These are phyloP conservation scores for Cyathus striatus DNA, from an alignment of 768 basidiomycete genomes.

Conservation along the genomic window DNA sequence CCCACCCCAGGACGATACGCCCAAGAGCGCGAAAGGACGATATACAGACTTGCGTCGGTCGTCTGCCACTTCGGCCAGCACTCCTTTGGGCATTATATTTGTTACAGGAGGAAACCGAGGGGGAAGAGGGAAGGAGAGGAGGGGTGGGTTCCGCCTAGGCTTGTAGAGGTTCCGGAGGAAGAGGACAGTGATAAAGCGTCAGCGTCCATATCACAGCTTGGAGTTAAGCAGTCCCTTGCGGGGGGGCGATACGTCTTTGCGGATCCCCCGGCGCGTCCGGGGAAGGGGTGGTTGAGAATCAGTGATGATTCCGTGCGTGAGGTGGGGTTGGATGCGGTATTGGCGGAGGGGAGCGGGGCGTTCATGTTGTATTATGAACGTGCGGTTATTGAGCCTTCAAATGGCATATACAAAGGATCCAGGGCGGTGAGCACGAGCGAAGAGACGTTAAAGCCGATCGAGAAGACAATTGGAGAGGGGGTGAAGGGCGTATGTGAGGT, in stretches of 20 bases:
- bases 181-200: too few relatives aligned
- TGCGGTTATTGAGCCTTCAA: constrained; percentile 25
- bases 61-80: constrained; percentile 94
- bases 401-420: too few relatives aligned
- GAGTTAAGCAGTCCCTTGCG: too few relatives aligned
- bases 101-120: constrained; percentile 87
- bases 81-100: constrained; percentile 92
- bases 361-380: constrained; percentile 97
- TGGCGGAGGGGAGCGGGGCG: constrained; percentile 66
- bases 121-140: too few relatives aligned
- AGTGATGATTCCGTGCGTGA: constrained; percentile 82
- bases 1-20: constrained; percentile 52
- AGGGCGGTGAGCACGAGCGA: too few relatives aligned
- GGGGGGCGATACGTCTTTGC: constrained; percentile 51
- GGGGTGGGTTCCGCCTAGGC: constrained; percentile 25
- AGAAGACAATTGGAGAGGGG: too few relatives aligned
- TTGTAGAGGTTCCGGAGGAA: constrained; percentile 25
- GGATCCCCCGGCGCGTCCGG: constrained; percentile 31
- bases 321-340: constrained; percentile 68
- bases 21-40: constrained; percentile 50
- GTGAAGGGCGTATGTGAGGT: too few relatives aligned
- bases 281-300: constrained; percentile 81
- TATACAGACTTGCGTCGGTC: constrained; percentile 81
- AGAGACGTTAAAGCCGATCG: too few relatives aligned
- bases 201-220: too few relatives aligned